These are phyloP conservation scores for Mycosphaerelloides madeirae DNA, from an alignment of 2,329 filamentous ascomycete species.

Conservation along the genomic window DNA sequence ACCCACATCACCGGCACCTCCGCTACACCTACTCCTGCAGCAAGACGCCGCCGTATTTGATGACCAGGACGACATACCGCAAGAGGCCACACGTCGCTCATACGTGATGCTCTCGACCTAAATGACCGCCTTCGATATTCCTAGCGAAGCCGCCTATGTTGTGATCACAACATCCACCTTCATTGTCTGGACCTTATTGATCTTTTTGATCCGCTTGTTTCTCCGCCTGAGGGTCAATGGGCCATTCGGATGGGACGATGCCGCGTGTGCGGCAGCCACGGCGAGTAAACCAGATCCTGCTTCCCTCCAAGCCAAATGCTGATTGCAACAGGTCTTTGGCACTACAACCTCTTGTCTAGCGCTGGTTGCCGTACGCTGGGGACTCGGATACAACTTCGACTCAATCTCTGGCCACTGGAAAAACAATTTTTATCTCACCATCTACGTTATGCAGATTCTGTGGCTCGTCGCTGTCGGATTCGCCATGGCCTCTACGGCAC, in stretches of 20 bases:
- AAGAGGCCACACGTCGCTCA: no score
- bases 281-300: no score
- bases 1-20: no score
- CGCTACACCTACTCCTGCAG: no score
- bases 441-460: constrained; percentile 18
- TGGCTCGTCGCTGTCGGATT: constrained; percentile 17
- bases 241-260: constrained; percentile 27
- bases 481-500: constrained; percentile 24
- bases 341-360: not conserved
- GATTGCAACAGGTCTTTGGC: no score
- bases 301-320: no score
- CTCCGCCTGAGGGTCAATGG: constrained; percentile 28
- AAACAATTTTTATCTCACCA: constrained; percentile 10
- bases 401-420: not conserved
- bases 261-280: constrained; percentile 25
- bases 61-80: no score
- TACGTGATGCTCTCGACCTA: no score
- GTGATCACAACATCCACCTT: constrained; percentile 21
- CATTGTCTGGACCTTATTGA: constrained; percentile 22
- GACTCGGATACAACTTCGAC: constrained; percentile 17
- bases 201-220: constrained; percentile 26
- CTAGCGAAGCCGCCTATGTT: constrained; percentile 18
- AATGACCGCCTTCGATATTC: constrained; percentile 17
- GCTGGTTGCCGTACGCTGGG: constrained; percentile 19
- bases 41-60: no score